Conservation (phyloP, 2,329 filamentous ascomycete species). For the Claviceps purpurea region DNA sequence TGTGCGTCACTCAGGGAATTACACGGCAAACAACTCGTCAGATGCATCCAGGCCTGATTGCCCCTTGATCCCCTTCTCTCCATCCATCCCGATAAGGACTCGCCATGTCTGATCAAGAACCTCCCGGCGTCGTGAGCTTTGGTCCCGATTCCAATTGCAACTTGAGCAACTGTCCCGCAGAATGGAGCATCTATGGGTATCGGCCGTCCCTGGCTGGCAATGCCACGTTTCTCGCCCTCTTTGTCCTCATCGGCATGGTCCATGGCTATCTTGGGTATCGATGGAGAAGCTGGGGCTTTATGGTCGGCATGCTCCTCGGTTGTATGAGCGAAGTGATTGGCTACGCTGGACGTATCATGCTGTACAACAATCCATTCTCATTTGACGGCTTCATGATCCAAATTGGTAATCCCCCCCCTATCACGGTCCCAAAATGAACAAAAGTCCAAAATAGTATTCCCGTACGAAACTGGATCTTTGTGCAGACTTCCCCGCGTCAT, state of each 20-base stretch:
- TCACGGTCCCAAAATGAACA: not conserved
- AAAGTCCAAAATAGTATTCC: not conserved
- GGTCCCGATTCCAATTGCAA: constrained; percentile 33
- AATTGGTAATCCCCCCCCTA: constrained; percentile 30
- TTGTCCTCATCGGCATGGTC: constrained; percentile 25
- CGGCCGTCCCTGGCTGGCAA: constrained; percentile 40
- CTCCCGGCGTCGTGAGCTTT: constrained; percentile 19
- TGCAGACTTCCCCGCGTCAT: not conserved
- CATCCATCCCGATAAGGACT: not conserved
- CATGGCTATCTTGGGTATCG: constrained; percentile 32
- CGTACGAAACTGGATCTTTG: not conserved
- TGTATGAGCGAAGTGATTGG: constrained; percentile 46
- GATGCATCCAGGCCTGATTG: not conserved
- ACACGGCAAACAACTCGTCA: not conserved
- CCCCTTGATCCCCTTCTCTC: not conserved
- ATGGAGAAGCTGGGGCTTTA: constrained; percentile 36
- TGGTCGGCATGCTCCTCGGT: constrained; percentile 39
- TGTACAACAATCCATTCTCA: constrained; percentile 44
- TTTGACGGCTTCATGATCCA: constrained; percentile 52
- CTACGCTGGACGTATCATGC: constrained; percentile 45
- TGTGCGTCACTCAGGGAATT: no score
- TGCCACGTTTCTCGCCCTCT: constrained; percentile 35
- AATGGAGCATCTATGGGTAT: constrained; percentile 40
- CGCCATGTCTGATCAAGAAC: constrained; percentile 4
- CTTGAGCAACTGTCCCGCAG: constrained; percentile 31